Evolutionary conservation across 2,329 filamentous ascomycete genomes (phyloP).

Genomic region (Ophiosphaerella herpotricha): DNA sequence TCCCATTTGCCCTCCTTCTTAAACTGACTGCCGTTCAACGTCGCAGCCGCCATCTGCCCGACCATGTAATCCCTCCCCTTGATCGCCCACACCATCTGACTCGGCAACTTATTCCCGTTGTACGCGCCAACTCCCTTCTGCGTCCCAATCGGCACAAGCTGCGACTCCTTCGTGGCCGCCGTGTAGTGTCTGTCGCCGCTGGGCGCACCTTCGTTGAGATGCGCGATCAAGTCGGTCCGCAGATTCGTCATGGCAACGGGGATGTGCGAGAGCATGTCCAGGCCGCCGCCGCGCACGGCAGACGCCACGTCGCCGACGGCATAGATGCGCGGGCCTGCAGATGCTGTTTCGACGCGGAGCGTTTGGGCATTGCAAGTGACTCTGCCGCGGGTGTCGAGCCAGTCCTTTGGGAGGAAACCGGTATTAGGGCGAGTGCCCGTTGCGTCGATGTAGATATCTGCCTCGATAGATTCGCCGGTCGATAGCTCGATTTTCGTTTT

Average conservation of each 20-base stretch:
- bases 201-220: conserved; percentile 29
- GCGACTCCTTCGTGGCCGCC: conserved; percentile 40
- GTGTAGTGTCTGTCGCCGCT: conserved; percentile 39
- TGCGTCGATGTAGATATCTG: conserved; percentile 61
- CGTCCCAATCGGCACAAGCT: conserved; percentile 43
- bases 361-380: conserved; percentile 56
- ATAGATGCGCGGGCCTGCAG: conserved; percentile 52
- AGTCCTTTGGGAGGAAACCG: conserved; percentile 56
- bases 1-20: conserved; percentile 46
- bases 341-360: conserved; percentile 52
- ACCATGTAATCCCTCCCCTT: conserved; percentile 52
- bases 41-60: conserved; percentile 26
- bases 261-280: conserved; percentile 49
- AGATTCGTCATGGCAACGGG: conserved; percentile 54
- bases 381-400: conserved; percentile 55
- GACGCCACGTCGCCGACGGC: conserved; percentile 55
- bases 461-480: conserved; percentile 54
- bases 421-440: conserved; percentile 59
- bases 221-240: conserved; percentile 51
- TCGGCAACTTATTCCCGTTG: conserved; percentile 45
- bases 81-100: conserved; percentile 49
- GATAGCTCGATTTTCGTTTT: conserved; percentile 50
- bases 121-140: conserved; percentile 45
- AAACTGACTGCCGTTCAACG: conserved; percentile 36
- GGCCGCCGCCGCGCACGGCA: conserved; percentile 51